Evolutionary conservation across 441 rosid genomes (phyloP).

Genomic region (Bocquillonia castaneifolia): DNA sequence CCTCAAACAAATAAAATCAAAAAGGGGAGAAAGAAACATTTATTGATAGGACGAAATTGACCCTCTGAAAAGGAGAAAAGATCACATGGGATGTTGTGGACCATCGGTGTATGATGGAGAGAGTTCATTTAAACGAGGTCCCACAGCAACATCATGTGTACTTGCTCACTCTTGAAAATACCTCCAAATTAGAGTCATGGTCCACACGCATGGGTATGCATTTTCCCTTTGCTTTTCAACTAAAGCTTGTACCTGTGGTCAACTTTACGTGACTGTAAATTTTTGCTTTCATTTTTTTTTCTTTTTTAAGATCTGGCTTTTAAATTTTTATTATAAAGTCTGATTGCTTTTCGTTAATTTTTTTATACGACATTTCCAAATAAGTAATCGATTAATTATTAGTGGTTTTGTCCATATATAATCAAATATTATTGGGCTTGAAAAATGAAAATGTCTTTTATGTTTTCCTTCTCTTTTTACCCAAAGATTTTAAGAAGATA

Average conservation of each 20-base stretch:
- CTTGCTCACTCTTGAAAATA: slow-evolving; percentile 18
- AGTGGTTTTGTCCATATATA: too few relatives aligned
- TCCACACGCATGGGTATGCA: slow-evolving; percentile 38
- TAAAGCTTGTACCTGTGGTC: neutral
- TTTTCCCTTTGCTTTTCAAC: slow-evolving; percentile 10
- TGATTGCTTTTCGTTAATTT: neutral
- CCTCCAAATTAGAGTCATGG: slow-evolving; percentile 32
- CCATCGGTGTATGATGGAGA: too few relatives aligned
- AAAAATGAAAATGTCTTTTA: too few relatives aligned
- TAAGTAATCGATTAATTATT: neutral
- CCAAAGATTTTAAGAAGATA: neutral
- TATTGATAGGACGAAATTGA: neutral
- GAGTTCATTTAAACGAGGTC: slow-evolving; percentile 13
- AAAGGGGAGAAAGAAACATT: too few relatives aligned
- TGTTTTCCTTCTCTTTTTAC: too few relatives aligned
- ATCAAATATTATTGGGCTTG: too few relatives aligned
- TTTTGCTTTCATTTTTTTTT: neutral
- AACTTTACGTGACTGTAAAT: slow-evolving; percentile 26
- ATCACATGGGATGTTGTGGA: slow-evolving; percentile 55
- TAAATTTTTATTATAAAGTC: neutral
- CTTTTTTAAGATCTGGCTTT: neutral
- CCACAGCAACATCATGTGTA: slow-evolving; percentile 29
- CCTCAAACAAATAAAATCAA: too few relatives aligned
- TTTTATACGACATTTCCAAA: neutral
- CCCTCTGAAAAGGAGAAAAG: neutral